Conservation (phyloP, 1,284 basidiomycete genomes). For the Gomphus bonarii region DNA sequence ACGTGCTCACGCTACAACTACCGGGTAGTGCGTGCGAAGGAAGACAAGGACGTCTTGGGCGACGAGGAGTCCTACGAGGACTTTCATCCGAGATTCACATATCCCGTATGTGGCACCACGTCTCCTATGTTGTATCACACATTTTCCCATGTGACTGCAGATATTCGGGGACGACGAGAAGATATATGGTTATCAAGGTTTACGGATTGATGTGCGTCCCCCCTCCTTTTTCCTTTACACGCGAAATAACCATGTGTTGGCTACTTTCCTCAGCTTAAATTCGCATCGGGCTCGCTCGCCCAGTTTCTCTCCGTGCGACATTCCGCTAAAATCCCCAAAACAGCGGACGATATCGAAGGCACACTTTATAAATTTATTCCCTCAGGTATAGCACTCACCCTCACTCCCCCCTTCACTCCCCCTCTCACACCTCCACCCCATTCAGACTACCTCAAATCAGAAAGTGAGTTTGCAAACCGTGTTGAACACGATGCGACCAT, state of each 20-base stretch:
- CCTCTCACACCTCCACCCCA: conserved; percentile 1
- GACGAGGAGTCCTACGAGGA: conserved; percentile 44
- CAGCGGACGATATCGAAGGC: conserved; percentile 83
- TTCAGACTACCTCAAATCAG: conserved; percentile 56
- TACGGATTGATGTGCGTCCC: conserved; percentile 67
- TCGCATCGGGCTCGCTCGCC: conserved; percentile 79
- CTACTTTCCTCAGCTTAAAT: conserved; percentile 45
- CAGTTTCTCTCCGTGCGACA: conserved; percentile 69
- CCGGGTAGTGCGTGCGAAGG: conserved; percentile 44
- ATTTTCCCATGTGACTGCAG: conserved; percentile 23
- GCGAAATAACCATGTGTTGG: background rate
- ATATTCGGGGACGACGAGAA: conserved; percentile 96
- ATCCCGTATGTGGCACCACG: conserved; percentile 47
- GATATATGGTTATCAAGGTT: conserved; percentile 86
- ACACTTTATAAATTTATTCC: conserved; percentile 76
- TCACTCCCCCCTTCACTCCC: background rate
- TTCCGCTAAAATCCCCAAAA: conserved; percentile 60
- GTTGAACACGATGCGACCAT: conserved; percentile 64
- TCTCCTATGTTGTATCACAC: background rate
- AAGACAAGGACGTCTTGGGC: conserved; percentile 56
- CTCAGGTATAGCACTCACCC: conserved; percentile 33
- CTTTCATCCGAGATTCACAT: conserved; percentile 81
- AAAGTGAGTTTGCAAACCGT: conserved; percentile 49
- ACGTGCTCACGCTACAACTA: background rate
- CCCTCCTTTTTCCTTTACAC: conserved; percentile 2